Percentiles rank a stretch among this genome's conserved stretches.
phyloP scores from a whole-genome alignment of 192 early-diverging fungal species.

The Backusella tarrabulga region DNA sequence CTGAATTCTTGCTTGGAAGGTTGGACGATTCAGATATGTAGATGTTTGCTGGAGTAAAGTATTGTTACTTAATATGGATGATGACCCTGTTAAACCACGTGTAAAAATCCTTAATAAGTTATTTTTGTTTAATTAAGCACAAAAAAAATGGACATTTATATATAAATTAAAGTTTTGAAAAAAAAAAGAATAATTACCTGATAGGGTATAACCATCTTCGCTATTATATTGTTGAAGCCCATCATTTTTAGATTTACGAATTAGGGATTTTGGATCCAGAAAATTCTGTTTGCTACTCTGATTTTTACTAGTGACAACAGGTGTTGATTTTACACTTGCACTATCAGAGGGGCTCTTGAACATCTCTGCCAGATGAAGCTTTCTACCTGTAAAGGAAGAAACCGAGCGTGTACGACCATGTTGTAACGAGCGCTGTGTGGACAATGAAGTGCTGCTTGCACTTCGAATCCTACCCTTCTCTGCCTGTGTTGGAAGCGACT shows the following conservation, averaged over 20 bases:
- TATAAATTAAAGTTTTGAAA: neutral
- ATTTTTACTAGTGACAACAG: neutral
- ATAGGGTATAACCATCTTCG: neutral
- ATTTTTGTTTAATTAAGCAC: constrained; percentile 6
- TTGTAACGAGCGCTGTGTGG: neutral
- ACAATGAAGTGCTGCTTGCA: constrained; percentile 6
- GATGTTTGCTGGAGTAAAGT: constrained; percentile 34
- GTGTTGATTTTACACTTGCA: constrained; percentile 3
- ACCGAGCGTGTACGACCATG: neutral
- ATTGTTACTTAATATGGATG: constrained; percentile 32
- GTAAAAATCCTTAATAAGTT: constrained; percentile 2
- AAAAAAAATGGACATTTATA: neutral
- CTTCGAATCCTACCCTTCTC: constrained; percentile 16
- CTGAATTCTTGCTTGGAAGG: constrained; percentile 34
- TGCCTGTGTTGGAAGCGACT: neutral
- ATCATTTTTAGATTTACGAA: constrained; percentile 3
- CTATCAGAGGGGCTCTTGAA: neutral
- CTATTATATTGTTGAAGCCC: neutral
- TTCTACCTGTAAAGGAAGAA: constrained; percentile 7
- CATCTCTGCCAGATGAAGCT: constrained; percentile 11
- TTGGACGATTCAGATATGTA: constrained; percentile 18
- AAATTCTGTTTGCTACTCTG: neutral
- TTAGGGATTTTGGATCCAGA: neutral
- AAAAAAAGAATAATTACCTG: neutral
- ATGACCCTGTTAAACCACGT: neutral